Evolutionary conservation across 805 yeast species (phyloP).

Genomic region (Candida methanosorbosa): DNA sequence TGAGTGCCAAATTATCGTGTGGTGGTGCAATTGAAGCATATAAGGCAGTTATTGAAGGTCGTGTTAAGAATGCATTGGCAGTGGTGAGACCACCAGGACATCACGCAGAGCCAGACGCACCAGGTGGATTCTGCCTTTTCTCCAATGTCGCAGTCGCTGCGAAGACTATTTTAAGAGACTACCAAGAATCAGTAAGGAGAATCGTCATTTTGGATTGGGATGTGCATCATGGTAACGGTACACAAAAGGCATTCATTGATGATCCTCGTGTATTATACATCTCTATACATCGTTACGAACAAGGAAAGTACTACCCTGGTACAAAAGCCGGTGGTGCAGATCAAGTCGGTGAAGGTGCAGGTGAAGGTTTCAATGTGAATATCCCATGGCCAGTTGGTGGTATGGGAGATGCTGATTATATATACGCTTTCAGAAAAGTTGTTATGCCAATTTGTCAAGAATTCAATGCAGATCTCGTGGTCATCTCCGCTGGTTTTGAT

Average conservation of each 20-base stretch:
- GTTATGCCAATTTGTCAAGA: conserved; percentile 85
- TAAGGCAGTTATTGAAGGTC: conserved; percentile 87
- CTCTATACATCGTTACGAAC: conserved; percentile 87
- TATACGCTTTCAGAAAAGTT: conserved; percentile 80
- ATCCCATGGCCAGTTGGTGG: conserved; percentile 93
- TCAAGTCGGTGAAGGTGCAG: conserved; percentile 77
- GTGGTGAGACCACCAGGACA: conserved; percentile 99
- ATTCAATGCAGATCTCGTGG: conserved; percentile 86
- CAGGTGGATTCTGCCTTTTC: conserved; percentile 95
- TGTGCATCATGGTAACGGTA: conserved; percentile 98
- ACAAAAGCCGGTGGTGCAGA: conserved; percentile 76
- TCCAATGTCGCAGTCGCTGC: conserved; percentile 98
- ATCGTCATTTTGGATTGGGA: conserved; percentile 95
- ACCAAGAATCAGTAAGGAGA: conserved; percentile 81
- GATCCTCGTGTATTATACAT: conserved; percentile 89
- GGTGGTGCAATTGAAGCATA: conserved; percentile 98
- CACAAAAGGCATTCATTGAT: conserved; percentile 83
- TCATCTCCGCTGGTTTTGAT: conserved; percentile 93
- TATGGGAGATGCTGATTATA: conserved; percentile 91
- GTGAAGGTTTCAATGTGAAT: conserved; percentile 82
- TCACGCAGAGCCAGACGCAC: conserved; percentile 96
- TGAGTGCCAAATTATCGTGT: conserved; percentile 85
- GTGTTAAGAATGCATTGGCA: conserved; percentile 86
- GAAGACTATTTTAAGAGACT: conserved; percentile 65
- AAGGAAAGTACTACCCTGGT: conserved; percentile 91